A percentile compares a stretch with the other conserved stretches of the same genome.
These are phyloP conservation scores for Sedum album DNA, from an alignment of 164 flowering plant genomes.

Conservation along the genomic window DNA sequence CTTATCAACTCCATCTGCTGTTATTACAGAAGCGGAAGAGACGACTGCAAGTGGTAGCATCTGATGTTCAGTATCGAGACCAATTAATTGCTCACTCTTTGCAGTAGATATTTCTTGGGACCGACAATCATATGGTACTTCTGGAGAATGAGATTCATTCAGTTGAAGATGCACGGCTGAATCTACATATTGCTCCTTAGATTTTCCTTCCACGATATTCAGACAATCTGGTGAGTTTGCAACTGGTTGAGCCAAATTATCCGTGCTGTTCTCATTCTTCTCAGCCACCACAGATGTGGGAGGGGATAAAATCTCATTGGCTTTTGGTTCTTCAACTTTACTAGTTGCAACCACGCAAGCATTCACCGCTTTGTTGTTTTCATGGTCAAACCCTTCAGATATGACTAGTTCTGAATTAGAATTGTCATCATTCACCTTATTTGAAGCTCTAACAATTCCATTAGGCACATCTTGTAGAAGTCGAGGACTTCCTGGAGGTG, in stretches of 20 bases:
- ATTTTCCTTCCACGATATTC: constrained; percentile 2
- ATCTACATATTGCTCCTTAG: constrained; percentile 14
- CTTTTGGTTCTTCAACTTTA: constrained; percentile 40
- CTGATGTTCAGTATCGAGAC: constrained; percentile 32
- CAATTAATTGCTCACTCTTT: constrained; percentile 80
- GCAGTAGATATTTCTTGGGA: constrained; percentile 47
- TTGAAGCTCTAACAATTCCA: constrained; percentile 9
- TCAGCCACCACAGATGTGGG: constrained; percentile 15
- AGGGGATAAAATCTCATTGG: background rate
- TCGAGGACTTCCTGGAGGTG: constrained; percentile 71
- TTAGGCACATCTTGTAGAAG: constrained; percentile 13
- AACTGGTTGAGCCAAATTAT: background rate
- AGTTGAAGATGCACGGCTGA: constrained; percentile 18
- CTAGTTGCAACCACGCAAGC: constrained; percentile 26
- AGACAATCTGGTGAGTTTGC: constrained; percentile 13
- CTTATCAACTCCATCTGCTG: constrained; percentile 13
- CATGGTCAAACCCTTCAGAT: constrained; percentile 25
- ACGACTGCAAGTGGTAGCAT: background rate
- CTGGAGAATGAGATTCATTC: constrained; percentile 12
- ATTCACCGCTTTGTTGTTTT: constrained; percentile 48
- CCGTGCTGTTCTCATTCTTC: background rate
- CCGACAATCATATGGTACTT: constrained; percentile 19
- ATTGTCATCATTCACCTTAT: constrained; percentile 27
- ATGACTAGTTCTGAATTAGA: constrained; percentile 52
- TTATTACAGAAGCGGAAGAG: constrained; percentile 2